Conservation (phyloP, 305 asterid genomes). For the Plantago coronopus region DNA sequence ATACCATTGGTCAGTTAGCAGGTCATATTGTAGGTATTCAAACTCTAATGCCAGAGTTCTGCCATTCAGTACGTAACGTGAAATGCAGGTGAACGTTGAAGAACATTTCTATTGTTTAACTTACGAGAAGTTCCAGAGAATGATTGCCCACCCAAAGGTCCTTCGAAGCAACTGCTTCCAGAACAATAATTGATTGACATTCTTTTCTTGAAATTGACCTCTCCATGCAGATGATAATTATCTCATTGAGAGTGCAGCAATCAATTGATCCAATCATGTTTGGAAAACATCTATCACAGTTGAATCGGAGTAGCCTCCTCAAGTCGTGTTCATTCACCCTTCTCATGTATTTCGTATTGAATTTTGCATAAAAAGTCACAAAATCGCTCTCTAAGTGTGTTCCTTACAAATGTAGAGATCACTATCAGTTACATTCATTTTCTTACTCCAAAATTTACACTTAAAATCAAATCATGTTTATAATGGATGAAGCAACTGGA, state of each 20-base stretch:
- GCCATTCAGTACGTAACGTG: neutral
- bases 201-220: neutral
- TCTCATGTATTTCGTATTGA: too few species aligned
- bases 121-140: neutral
- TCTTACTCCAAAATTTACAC: too few species aligned
- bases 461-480: too few species aligned
- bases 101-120: neutral
- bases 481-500: too few species aligned
- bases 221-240: neutral
- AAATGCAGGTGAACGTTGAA: neutral
- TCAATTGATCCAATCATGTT: neutral
- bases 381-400: too few species aligned
- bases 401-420: too few species aligned
- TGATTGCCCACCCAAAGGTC: neutral
- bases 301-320: neutral
- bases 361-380: too few species aligned
- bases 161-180: neutral
- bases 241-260: neutral
- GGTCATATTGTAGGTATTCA: neutral
- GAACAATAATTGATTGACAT: neutral
- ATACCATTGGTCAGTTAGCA: neutral
- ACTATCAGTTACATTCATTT: too few species aligned
- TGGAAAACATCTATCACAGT: neutral
- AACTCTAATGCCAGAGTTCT: neutral
- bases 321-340: conserved; percentile 25